phyloP scores from a whole-genome alignment of 306 rosid species.

The Begonia loranthoides region DNA sequence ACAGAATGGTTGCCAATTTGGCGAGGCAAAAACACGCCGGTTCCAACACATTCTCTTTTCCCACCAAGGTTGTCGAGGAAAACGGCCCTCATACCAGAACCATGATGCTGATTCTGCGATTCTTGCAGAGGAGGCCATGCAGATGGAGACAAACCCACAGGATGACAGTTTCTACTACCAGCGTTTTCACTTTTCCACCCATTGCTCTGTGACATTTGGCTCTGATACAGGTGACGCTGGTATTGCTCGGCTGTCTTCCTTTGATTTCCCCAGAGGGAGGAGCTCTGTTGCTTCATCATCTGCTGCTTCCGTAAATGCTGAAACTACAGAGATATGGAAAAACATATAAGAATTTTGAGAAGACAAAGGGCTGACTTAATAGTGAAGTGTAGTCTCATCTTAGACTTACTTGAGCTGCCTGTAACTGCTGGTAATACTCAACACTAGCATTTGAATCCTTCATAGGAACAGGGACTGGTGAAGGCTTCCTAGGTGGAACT shows the following conservation, averaged over 20 bases:
- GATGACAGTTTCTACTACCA: conserved; percentile 9
- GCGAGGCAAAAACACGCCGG: conserved; percentile 61
- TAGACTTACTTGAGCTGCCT: conserved; percentile 24
- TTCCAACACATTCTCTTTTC: conserved; percentile 31
- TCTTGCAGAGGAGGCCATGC: conserved; percentile 42
- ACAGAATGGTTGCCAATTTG: conserved; percentile 8
- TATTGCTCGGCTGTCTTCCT: conserved; percentile 11
- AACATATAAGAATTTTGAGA: background rate
- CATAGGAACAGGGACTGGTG: conserved; percentile 17
- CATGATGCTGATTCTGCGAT: conserved; percentile 15
- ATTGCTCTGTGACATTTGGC: conserved; percentile 13
- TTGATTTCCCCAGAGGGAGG: conserved; percentile 15
- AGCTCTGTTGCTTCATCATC: conserved; percentile 18
- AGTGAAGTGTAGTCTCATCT: background rate
- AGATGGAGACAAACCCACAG: conserved; percentile 22
- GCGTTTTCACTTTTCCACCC: conserved; percentile 19
- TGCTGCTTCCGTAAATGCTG: conserved; percentile 33
- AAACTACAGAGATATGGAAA: conserved; percentile 12
- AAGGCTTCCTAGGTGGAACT: conserved; percentile 16
- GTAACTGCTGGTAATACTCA: conserved; percentile 24
- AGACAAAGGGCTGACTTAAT: background rate
- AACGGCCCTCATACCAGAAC: conserved; percentile 39
- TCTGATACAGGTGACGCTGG: conserved; percentile 13
- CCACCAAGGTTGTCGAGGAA: conserved; percentile 19
- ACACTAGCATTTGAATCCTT: conserved; percentile 15